Conservation (phyloP, 768 basidiomycete genomes). For the Tylopilus intermedius region DNA sequence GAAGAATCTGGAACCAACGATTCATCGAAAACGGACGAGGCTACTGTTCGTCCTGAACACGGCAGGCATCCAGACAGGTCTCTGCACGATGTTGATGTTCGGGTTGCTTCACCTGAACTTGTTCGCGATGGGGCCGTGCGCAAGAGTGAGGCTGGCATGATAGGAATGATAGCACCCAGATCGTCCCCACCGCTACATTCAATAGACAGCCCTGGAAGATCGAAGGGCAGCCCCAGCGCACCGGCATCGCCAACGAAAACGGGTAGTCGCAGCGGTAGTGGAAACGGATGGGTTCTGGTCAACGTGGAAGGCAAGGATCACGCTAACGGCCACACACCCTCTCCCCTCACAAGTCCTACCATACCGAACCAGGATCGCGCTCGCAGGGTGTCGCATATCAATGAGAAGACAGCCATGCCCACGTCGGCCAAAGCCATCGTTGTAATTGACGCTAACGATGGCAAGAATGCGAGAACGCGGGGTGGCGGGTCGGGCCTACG, state of each 20-base stretch:
- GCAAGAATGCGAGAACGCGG: slow-evolving; percentile 24
- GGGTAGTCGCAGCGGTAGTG: slow-evolving; percentile 33
- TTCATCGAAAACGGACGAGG: slow-evolving; percentile 25
- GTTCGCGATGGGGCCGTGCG: slow-evolving; percentile 40
- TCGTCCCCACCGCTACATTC: slow-evolving; percentile 21
- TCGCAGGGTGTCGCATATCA: slow-evolving; percentile 24
- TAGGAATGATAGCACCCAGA: slow-evolving; percentile 43
- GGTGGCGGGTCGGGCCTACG: slow-evolving; percentile 30
- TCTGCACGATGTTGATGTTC: slow-evolving; percentile 47
- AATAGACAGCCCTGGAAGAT: slow-evolving; percentile 22
- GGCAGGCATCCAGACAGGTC: slow-evolving; percentile 29
- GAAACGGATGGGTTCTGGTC: slow-evolving; percentile 63
- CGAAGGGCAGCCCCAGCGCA: slow-evolving; percentile 20
- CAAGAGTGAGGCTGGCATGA: slow-evolving; percentile 62
- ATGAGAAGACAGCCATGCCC: slow-evolving; percentile 34
- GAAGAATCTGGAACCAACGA: slow-evolving; percentile 36
- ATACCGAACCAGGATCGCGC: slow-evolving; percentile 28
- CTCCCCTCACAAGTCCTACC: slow-evolving; percentile 24
- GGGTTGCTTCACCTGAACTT: slow-evolving; percentile 51
- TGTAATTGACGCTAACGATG: slow-evolving; percentile 53
- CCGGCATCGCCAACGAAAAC: slow-evolving; percentile 33
- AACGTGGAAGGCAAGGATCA: slow-evolving; percentile 49
- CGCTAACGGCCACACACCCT: slow-evolving; percentile 19
- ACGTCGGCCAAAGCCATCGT: slow-evolving; percentile 60
- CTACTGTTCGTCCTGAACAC: slow-evolving; percentile 24